These are phyloP conservation scores for Aspergillus proliferans DNA, from an alignment of 2,329 filamentous ascomycete species.

Conservation along the genomic window DNA sequence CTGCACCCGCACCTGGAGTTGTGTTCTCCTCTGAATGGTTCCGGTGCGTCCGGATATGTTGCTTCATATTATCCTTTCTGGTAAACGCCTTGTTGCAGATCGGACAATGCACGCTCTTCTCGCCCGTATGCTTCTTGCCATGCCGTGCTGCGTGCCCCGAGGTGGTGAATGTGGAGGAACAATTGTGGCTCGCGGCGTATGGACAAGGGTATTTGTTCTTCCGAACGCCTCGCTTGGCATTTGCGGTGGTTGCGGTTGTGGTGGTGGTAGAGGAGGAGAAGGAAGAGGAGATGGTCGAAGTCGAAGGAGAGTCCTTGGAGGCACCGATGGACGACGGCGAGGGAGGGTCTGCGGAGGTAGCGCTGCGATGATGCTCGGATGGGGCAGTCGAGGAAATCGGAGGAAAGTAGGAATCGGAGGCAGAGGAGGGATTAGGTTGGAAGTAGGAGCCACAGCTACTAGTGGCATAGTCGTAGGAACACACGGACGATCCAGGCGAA, in stretches of 20 bases:
- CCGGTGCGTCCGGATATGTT: constrained; percentile 57
- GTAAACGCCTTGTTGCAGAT: constrained; percentile 64
- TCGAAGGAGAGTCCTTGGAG: constrained; percentile 18
- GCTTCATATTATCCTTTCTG: constrained; percentile 65
- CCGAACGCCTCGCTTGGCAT: constrained; percentile 20
- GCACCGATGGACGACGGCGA: constrained; percentile 22
- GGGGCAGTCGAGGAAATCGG: constrained; percentile 18
- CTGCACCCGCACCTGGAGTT: too few species aligned
- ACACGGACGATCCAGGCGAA: constrained; percentile 29
- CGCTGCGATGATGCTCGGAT: constrained; percentile 17
- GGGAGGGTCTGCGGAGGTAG: constrained; percentile 19
- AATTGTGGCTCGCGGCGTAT: constrained; percentile 53
- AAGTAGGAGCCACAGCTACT: constrained; percentile 19
- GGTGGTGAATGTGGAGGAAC: constrained; percentile 59
- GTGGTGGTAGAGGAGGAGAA: neutral
- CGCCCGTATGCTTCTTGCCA: constrained; percentile 63
- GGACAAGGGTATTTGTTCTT: constrained; percentile 64
- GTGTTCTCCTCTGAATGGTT: constrained; percentile 25
- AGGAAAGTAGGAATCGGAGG: constrained; percentile 18
- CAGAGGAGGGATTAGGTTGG: constrained; percentile 12
- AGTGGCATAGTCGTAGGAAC: constrained; percentile 27
- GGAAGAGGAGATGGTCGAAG: neutral
- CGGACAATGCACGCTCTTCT: constrained; percentile 62
- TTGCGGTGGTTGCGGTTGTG: neutral
- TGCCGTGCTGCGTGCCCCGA: constrained; percentile 62